Conservation (phyloP, 805 yeast genomes). For the Saccharomycopsis sp. region DNA sequence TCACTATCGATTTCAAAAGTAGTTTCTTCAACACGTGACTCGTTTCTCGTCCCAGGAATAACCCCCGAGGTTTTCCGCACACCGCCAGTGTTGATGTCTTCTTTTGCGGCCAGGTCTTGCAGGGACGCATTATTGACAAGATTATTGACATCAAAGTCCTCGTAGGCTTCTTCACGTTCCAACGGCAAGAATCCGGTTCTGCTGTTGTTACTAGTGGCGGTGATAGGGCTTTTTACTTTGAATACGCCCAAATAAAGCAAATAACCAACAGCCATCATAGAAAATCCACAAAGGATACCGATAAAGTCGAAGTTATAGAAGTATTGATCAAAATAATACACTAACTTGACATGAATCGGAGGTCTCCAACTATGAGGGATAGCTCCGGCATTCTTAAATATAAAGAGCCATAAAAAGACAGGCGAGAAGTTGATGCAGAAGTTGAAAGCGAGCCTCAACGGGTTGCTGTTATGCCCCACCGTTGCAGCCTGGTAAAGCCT, state of each 20-base stretch:
- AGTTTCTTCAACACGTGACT: background rate
- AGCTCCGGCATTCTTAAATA: slow-evolving; percentile 53
- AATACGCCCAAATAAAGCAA: slow-evolving; percentile 10
- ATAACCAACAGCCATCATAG: slow-evolving; percentile 10
- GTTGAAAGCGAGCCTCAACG: slow-evolving; percentile 35
- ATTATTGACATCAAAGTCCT: background rate
- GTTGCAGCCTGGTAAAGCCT: slow-evolving; percentile 8
- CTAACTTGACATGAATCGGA: slow-evolving; percentile 40
- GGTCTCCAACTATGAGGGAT: slow-evolving; percentile 54
- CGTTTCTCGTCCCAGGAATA: background rate
- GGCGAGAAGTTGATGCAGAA: slow-evolving; percentile 47
- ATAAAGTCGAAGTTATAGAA: slow-evolving; percentile 28
- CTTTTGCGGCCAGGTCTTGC: background rate
- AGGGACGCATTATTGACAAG: background rate
- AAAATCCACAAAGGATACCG: slow-evolving; percentile 22
- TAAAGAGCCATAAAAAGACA: slow-evolving; percentile 46
- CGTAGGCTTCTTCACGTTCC: background rate
- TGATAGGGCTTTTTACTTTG: slow-evolving; percentile 3
- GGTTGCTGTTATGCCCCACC: slow-evolving; percentile 25
- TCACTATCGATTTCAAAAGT: background rate
- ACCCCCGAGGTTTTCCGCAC: background rate
- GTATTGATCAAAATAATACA: slow-evolving; percentile 37
- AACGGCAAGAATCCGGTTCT: background rate
- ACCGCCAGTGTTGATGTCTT: background rate
- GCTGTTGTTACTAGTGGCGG: background rate